phyloP scores from a whole-genome alignment of 108 stramenopile genomes.

The Cyclotella atomus region DNA sequence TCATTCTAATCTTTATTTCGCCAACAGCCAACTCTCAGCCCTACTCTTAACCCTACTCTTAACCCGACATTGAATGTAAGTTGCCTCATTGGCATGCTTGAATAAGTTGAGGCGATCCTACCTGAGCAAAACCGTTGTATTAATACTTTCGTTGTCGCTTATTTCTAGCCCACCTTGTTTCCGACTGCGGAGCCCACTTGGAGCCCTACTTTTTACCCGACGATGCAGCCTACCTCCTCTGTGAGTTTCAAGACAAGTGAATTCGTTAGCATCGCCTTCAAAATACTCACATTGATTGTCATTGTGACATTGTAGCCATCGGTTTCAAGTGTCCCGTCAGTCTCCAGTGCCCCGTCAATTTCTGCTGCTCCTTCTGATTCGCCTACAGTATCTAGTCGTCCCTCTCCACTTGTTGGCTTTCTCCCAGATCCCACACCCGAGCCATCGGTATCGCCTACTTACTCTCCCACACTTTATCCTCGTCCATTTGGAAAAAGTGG shows the following conservation, averaged over 20 bases:
- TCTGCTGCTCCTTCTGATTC: constrained; percentile 1
- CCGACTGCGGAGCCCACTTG: constrained; percentile 12
- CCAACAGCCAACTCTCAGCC: too few species aligned
- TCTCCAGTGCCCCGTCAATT: constrained; percentile 9
- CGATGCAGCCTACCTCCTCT: not conserved
- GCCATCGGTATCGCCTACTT: constrained; percentile 11
- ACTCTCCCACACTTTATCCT: constrained; percentile 7
- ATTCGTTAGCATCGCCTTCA: too few species aligned
- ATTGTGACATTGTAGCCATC: not conserved
- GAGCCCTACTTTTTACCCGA: constrained; percentile 6
- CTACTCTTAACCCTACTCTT: not conserved
- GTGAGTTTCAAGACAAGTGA: too few species aligned
- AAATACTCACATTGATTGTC: too few species aligned
- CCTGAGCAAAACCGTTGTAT: too few species aligned
- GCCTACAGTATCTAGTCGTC: constrained; percentile 1
- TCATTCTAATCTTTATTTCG: not conserved
- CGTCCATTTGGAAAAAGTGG: constrained; percentile 5
- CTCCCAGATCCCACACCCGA: constrained; percentile 14
- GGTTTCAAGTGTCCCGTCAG: constrained; percentile 14
- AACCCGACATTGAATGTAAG: too few species aligned
- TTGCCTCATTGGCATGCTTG: too few species aligned
- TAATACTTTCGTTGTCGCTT: not conserved
- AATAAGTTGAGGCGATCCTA: too few species aligned
- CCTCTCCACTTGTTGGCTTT: constrained; percentile 2
- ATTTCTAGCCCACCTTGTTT: not conserved